Evolutionary conservation across 1,139 yeast species (phyloP).

Genomic region (Yamadazyma songkhlaensis): DNA sequence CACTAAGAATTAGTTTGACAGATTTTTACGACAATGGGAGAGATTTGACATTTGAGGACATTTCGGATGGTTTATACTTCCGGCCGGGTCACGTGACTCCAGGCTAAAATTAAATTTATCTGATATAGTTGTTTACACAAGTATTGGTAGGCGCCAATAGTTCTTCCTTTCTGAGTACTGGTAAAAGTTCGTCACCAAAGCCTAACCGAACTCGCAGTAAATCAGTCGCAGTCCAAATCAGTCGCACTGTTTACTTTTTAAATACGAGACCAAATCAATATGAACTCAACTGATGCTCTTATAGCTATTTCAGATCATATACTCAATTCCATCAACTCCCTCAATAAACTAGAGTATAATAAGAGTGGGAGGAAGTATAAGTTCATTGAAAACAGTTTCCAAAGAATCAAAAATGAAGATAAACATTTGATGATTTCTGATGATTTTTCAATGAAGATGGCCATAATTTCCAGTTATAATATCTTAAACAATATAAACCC

Average conservation of each 20-base stretch:
- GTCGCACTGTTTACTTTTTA: conserved; percentile 4
- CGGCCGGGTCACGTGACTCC: too few relatives aligned
- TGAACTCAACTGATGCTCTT: conserved; percentile 24
- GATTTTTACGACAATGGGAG: too few relatives aligned
- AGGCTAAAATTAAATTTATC: too few relatives aligned
- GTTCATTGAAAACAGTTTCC: conserved; percentile 48
- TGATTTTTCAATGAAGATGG: conserved; percentile 29
- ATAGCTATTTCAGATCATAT: conserved; percentile 26
- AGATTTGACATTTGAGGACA: too few relatives aligned
- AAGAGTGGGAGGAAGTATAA: conserved; percentile 53
- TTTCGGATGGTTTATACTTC: too few relatives aligned
- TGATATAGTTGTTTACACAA: too few relatives aligned
- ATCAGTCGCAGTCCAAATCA: neutral
- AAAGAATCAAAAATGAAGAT: conserved; percentile 49
- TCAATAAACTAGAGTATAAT: conserved; percentile 41
- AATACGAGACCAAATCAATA: conserved; percentile 1
- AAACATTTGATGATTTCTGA: conserved; percentile 48
- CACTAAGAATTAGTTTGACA: too few relatives aligned
- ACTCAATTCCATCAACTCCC: conserved; percentile 24
- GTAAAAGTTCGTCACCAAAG: too few relatives aligned
- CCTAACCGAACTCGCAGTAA: too few relatives aligned
- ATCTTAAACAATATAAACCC: conserved; percentile 37
- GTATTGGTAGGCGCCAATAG: too few relatives aligned
- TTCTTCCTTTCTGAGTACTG: too few relatives aligned
- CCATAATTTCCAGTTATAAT: conserved; percentile 43